phyloP scores from a whole-genome alignment of 108 stramenopile species.

The Craspedostauros australis region DNA sequence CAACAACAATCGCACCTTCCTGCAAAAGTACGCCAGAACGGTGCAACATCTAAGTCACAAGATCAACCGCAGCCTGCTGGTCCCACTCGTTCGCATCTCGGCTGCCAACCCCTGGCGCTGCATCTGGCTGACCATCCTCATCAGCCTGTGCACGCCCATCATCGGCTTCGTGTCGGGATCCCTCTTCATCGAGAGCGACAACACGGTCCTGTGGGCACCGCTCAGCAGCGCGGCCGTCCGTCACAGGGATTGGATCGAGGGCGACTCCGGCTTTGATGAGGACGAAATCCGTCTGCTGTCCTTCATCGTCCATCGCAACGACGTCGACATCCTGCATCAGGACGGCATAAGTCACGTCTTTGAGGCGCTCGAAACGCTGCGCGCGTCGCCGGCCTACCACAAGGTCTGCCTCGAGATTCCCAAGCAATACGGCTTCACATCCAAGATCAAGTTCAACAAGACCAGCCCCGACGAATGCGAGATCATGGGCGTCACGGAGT shows the following conservation, averaged over 20 bases:
- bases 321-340: background rate
- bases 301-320: background rate
- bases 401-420: background rate
- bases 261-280: background rate
- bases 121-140: too few relatives aligned
- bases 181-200: background rate
- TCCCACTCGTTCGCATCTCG: too few relatives aligned
- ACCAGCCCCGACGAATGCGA: too few relatives aligned
- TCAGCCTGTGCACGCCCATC: too few relatives aligned
- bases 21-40: too few relatives aligned
- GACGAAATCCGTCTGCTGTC: background rate
- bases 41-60: too few relatives aligned
- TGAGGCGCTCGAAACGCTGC: background rate
- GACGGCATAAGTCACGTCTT: background rate
- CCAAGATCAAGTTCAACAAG: too few relatives aligned
- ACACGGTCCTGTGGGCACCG: background rate
- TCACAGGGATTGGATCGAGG: slow-evolving; percentile 4
- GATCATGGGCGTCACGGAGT: too few relatives aligned
- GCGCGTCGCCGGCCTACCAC: background rate
- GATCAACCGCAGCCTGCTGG: too few relatives aligned
- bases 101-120: too few relatives aligned
- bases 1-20: too few relatives aligned
- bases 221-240: background rate
- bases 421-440: background rate
- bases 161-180: too few relatives aligned